phyloP scores from a whole-genome alignment of 2,329 filamentous ascomycete species.

The Phialemoniopsis sp. region DNA sequence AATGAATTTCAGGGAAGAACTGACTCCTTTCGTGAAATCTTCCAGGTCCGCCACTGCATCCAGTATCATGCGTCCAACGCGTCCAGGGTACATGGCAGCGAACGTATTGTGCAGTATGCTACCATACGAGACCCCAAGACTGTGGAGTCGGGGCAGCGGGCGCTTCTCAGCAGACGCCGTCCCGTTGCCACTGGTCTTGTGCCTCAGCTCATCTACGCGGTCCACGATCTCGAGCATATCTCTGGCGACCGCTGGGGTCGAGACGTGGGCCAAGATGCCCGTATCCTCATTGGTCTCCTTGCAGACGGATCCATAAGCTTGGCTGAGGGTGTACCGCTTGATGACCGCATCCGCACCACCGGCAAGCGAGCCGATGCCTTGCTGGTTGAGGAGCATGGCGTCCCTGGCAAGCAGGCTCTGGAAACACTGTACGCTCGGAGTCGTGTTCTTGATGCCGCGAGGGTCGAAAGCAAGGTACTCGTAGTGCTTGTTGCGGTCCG shows the following conservation, averaged over 20 bases:
- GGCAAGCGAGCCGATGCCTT: constrained; percentile 21
- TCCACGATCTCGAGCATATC: too few relatives aligned
- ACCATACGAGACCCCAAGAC: constrained; percentile 32
- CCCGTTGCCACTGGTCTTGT: too few relatives aligned
- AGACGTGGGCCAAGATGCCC: constrained; percentile 24
- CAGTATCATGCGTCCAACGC: constrained; percentile 15
- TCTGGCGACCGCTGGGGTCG: too few relatives aligned
- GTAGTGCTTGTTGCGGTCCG: constrained; percentile 24
- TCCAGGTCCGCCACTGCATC: constrained; percentile 2
- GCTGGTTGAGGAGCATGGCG: constrained; percentile 20
- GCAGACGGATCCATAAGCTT: constrained; percentile 23
- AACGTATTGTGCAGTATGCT: constrained; percentile 31
- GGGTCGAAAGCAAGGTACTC: constrained; percentile 41
- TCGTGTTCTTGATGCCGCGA: constrained; percentile 31
- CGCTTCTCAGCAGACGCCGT: neutral
- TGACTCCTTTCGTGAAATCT: constrained; percentile 2
- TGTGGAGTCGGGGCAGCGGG: constrained; percentile 16
- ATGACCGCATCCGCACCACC: constrained; percentile 13
- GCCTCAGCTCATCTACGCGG: too few relatives aligned
- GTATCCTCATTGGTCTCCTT: constrained; percentile 12
- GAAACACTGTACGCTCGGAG: constrained; percentile 34
- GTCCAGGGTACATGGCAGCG: constrained; percentile 27
- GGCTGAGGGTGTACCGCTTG: constrained; percentile 17
- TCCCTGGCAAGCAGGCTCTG: constrained; percentile 21
- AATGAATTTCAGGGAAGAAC: too few relatives aligned